Conservation (phyloP, 2,329 filamentous ascomycete genomes). For the Chaetomium olivaceum region DNA sequence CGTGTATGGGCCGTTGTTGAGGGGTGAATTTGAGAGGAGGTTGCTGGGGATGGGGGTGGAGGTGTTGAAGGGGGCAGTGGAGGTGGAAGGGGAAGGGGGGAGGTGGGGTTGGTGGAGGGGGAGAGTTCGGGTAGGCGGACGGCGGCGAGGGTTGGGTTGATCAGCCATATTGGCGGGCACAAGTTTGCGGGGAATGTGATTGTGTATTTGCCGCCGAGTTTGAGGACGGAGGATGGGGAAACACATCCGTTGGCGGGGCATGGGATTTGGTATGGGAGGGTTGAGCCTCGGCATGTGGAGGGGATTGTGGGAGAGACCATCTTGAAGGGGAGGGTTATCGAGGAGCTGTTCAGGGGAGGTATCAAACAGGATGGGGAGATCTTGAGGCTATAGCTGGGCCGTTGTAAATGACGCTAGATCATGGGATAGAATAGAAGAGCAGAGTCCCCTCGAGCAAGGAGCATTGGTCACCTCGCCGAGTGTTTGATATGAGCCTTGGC, state of each 20-base stretch:
- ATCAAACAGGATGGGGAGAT: conserved; percentile 59
- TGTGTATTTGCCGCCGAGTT: conserved; percentile 67
- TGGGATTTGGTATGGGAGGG: conserved; percentile 80
- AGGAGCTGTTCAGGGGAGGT: conserved; percentile 71
- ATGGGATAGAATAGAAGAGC: not conserved
- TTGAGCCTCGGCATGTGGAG: conserved; percentile 74
- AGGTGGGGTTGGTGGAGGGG: conserved; percentile 21
- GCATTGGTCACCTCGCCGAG: no score
- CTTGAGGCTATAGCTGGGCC: conserved; percentile 44
- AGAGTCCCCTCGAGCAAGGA: no score
- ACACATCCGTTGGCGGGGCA: conserved; percentile 64
- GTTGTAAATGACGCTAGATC: no score
- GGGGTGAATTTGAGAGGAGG: conserved; percentile 66
- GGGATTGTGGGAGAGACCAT: conserved; percentile 74
- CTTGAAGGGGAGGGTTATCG: conserved; percentile 64
- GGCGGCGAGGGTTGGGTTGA: conserved; percentile 64
- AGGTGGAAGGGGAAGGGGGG: conserved; percentile 39
- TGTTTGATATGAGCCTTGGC: not conserved
- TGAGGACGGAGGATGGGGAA: conserved; percentile 44
- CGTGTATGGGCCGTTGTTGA: conserved; percentile 71
- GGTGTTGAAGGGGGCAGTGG: conserved; percentile 50
- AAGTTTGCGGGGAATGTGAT: conserved; percentile 86
- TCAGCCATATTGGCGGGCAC: conserved; percentile 81
- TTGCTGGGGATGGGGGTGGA: conserved; percentile 52
- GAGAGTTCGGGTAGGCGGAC: conserved; percentile 25